A percentile compares a stretch with the other conserved stretches of the same genome.
Conservation (phyloP, 2,329 filamentous ascomycete species). For the Lachnellula subtilissima region DNA sequence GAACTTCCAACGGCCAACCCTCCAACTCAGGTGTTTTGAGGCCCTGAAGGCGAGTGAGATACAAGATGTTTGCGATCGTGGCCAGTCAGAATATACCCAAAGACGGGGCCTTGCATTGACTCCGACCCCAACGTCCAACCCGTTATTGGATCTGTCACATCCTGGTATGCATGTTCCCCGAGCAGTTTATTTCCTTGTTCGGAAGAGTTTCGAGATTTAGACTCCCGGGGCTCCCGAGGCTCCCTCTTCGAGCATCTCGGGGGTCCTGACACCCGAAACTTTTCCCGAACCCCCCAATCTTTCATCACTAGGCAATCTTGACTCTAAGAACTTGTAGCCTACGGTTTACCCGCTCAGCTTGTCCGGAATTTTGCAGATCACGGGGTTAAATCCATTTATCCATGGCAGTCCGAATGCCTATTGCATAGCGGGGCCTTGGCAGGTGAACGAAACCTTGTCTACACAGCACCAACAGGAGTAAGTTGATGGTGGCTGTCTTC, state of each 20-base stretch:
- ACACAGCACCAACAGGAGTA: constrained; percentile 67
- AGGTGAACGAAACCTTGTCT: constrained; percentile 68
- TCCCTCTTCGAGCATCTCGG: no score
- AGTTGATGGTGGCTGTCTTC: neutral
- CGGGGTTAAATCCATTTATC: constrained; percentile 70
- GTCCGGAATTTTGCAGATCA: constrained; percentile 60
- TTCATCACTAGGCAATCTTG: no score
- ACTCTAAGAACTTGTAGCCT: constrained; percentile 33
- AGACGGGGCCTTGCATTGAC: constrained; percentile 48
- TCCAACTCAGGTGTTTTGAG: constrained; percentile 9
- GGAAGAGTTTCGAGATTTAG: no score
- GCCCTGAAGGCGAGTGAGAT: constrained; percentile 44
- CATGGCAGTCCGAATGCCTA: constrained; percentile 74
- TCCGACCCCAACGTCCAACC: constrained; percentile 47
- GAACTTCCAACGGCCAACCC: constrained; percentile 16
- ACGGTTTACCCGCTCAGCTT: constrained; percentile 55
- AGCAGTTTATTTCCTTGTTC: no score
- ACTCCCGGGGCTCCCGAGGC: no score
- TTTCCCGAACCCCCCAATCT: no score
- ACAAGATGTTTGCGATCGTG: constrained; percentile 28
- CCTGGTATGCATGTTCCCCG: constrained; percentile 22
- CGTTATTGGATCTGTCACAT: constrained; percentile 57
- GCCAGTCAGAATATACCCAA: constrained; percentile 52
- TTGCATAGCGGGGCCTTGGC: constrained; percentile 60
- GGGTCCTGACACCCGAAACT: no score